Evolutionary conservation across 768 basidiomycete genomes (phyloP).

Genomic region (Collybia sp.): DNA sequence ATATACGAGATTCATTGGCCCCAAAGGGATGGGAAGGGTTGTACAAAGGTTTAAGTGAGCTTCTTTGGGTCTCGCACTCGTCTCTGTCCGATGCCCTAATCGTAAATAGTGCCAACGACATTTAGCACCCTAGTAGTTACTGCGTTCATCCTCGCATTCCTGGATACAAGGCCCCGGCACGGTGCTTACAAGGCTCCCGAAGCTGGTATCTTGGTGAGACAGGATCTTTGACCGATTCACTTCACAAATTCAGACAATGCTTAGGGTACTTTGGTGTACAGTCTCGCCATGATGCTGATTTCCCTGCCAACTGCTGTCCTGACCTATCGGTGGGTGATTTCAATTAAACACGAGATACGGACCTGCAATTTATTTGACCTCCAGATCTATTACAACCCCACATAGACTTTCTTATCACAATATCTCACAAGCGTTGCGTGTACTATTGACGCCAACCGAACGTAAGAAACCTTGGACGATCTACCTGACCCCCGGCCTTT

Average conservation of each 20-base stretch:
- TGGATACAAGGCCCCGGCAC: constrained; percentile 59
- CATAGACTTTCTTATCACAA: constrained; percentile 66
- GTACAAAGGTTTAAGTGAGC: constrained; percentile 72
- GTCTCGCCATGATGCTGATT: constrained; percentile 60
- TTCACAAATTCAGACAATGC: constrained; percentile 1
- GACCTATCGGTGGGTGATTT: constrained; percentile 59
- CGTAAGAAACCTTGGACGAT: constrained; percentile 74
- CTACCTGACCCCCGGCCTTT: constrained; percentile 73
- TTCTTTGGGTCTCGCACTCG: background rate
- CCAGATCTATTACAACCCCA: constrained; percentile 79
- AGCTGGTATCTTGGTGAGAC: constrained; percentile 42
- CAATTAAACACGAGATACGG: background rate
- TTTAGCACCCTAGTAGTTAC: constrained; percentile 52
- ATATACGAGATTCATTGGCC: too few species aligned
- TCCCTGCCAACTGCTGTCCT: constrained; percentile 67
- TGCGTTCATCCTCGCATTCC: constrained; percentile 48
- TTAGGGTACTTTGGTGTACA: constrained; percentile 60
- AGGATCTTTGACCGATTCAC: background rate
- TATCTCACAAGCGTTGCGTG: constrained; percentile 52
- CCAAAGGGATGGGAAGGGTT: constrained; percentile 61
- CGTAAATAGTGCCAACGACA: constrained; percentile 35
- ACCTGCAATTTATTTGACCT: constrained; percentile 5
- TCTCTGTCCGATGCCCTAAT: background rate
- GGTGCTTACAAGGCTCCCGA: constrained; percentile 63
- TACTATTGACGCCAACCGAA: constrained; percentile 79